Base-by-base conservation (phyloP, 1,284 basidiomycete species). In the Puccinia sorghi region DNA sequence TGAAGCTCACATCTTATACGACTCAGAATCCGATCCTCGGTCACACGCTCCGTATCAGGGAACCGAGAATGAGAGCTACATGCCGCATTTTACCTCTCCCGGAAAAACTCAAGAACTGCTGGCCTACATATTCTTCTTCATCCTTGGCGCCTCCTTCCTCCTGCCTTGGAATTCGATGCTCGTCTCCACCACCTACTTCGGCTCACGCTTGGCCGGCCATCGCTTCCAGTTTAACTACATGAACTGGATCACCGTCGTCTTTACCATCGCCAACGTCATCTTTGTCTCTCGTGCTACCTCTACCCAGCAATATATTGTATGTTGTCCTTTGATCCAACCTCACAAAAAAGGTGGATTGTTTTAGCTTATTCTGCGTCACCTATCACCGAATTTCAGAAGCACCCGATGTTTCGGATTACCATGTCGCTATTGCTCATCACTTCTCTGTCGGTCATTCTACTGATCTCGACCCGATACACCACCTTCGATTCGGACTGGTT, bases 231-330 rank as follows among this genome's bases (percentile, higher is more conserved):
- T 72, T 41, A 72, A 32, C 59, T 72, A 72, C 39, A 72, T 72
- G 56, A 72, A 72, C 56, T 72, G 71, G 71, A 46, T 72, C 37
- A 56, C 71, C 43, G 52, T 72, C 25, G 56, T 72, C 71, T 72
- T 72, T 46, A 72, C 71, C 17, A 59, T 72, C 71, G 54, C 59
- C 56, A 72, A 72, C 54, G 71, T 72, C 32, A n/a, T 59, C 39
- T 72, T 59, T 22, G 32, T 72, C 32, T 59, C 54, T 46, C 32
- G 59, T 43, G 71, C 71, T 22, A 72, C 71, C 25, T 56, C 59
- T 27, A 72, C 54, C 25, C 71, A 72, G 59, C 59, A 61, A n/a
- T 39, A 39, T n/a, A 39, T 37, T 15, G 59, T 61, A 61, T 39
- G 59, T 61, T 12, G 20, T 12, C 13, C 22, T 61, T 52, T 7